Conservation (phyloP, 495 filamentous ascomycete species). For the Rostrohypoxylon terebratum region DNA sequence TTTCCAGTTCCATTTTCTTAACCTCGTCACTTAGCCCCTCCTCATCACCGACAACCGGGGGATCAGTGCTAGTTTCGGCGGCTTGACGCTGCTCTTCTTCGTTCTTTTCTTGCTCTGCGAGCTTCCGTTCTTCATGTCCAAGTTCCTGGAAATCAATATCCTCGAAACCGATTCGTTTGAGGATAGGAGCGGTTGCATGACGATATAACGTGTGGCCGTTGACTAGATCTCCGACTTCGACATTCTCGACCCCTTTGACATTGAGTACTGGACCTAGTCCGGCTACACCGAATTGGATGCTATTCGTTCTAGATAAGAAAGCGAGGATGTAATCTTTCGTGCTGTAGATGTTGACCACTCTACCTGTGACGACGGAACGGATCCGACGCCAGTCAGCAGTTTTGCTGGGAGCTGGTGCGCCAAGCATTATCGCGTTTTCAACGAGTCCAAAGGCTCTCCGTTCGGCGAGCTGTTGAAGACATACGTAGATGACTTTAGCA, state of each 20-base stretch:
- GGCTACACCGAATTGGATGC: slow-evolving; percentile 68
- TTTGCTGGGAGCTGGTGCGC: slow-evolving; percentile 76
- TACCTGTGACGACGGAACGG: slow-evolving; percentile 66
- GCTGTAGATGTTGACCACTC: slow-evolving; percentile 71
- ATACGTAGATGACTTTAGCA: slow-evolving; percentile 88
- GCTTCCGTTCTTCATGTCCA: slow-evolving; percentile 52
- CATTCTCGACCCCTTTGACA: slow-evolving; percentile 68
- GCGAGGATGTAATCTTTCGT: slow-evolving; percentile 71
- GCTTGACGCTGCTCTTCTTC: slow-evolving; percentile 52
- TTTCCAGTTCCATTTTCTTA: slow-evolving; percentile 25
- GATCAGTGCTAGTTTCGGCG: slow-evolving; percentile 23
- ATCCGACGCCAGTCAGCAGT: slow-evolving; percentile 65
- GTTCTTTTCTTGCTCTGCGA: slow-evolving; percentile 57
- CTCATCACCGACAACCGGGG: not conserved
- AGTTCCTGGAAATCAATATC: slow-evolving; percentile 65
- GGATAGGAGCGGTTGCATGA: slow-evolving; percentile 66
- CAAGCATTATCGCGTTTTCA: slow-evolving; percentile 88
- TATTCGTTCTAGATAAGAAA: slow-evolving; percentile 68
- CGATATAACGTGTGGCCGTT: slow-evolving; percentile 68
- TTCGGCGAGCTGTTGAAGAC: slow-evolving; percentile 79
- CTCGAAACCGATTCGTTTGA: slow-evolving; percentile 68
- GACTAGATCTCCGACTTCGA: slow-evolving; percentile 68
- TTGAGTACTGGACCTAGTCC: slow-evolving; percentile 65
- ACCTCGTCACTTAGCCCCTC: slow-evolving; percentile 30
- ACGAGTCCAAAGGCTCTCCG: slow-evolving; percentile 85